These are phyloP conservation scores for Acanthamoeba healyi DNA, from an alignment of 208 protist species.

Conservation along the genomic window DNA sequence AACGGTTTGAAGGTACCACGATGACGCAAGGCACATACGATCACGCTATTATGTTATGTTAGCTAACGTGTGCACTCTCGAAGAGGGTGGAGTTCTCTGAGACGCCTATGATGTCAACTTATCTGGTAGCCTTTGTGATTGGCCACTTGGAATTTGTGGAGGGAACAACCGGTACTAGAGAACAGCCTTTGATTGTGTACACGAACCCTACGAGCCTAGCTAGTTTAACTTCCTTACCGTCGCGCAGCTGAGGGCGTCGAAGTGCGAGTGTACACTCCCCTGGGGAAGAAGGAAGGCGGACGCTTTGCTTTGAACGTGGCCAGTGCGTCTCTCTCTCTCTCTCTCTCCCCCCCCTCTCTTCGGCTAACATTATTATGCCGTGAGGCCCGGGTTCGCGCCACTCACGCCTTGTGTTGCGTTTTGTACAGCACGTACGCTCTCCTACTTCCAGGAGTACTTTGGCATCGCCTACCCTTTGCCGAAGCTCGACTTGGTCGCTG, in stretches of 20 bases:
- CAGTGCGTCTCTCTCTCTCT: background rate
- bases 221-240: background rate
- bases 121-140: constrained; percentile 94
- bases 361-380: background rate
- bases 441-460: constrained; percentile 75
- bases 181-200: no score
- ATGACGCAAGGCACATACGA: background rate
- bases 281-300: constrained; percentile 85
- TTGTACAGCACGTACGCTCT: constrained; percentile 16
- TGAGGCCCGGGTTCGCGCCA: no score
- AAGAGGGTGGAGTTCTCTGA: constrained; percentile 78
- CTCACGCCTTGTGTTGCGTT: no score
- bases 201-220: no score
- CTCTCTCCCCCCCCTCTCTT: background rate
- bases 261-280: constrained; percentile 88
- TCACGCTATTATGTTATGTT: constrained; percentile 72
- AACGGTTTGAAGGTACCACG: constrained; percentile 18
- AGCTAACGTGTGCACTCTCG: background rate
- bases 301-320: constrained; percentile 94
- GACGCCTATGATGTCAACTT: constrained; percentile 93
- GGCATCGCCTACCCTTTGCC: constrained; percentile 90
- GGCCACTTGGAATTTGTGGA: constrained; percentile 95
- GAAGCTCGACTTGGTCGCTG: constrained; percentile 97
- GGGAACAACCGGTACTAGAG: constrained; percentile 36
- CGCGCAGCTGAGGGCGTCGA: constrained; percentile 76